Percentiles rank a stretch among this genome's conserved stretches.
These are phyloP conservation scores for Naganishia liquefaciens DNA, from an alignment of 1,284 basidiomycete species.

Conservation along the genomic window DNA sequence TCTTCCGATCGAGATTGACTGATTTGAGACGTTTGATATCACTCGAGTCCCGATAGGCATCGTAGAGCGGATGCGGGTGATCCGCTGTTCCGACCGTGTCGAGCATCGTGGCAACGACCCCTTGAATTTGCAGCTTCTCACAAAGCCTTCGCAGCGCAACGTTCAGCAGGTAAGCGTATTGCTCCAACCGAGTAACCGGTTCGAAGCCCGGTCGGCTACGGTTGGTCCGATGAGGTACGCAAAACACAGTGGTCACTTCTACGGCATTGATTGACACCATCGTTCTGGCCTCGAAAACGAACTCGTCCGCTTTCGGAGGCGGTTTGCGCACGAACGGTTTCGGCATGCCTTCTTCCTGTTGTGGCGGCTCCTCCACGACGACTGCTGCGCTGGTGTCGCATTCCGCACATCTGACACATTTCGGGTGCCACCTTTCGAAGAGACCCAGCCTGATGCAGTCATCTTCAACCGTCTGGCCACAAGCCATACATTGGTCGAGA, in stretches of 20 bases:
- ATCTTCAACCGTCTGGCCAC: constrained; percentile 89
- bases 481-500: constrained; percentile 85
- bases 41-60: constrained; percentile 73
- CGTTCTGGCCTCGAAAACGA: constrained; percentile 67
- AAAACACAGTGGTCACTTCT: constrained; percentile 64
- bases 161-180: constrained; percentile 95
- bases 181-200: constrained; percentile 89
- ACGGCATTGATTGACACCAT: constrained; percentile 47
- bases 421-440: constrained; percentile 93
- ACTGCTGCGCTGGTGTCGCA: constrained; percentile 74
- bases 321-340: constrained; percentile 61
- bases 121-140: constrained; percentile 73
- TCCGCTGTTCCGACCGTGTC: neutral
- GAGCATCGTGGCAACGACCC: constrained; percentile 53
- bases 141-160: constrained; percentile 92
- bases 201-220: constrained; percentile 77
- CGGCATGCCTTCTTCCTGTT: constrained; percentile 42
- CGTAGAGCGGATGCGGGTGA: constrained; percentile 42
- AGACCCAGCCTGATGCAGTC: constrained; percentile 92
- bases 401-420: constrained; percentile 77
- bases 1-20: constrained; percentile 89
- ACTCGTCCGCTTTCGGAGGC: constrained; percentile 73
- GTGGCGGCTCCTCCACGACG: constrained; percentile 57
- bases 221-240: constrained; percentile 71
- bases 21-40: constrained; percentile 93